A percentile compares a stretch with the other conserved stretches of the same genome.
phyloP scores from a whole-genome alignment of 139 green algal species.

The Closterium sp. region DNA sequence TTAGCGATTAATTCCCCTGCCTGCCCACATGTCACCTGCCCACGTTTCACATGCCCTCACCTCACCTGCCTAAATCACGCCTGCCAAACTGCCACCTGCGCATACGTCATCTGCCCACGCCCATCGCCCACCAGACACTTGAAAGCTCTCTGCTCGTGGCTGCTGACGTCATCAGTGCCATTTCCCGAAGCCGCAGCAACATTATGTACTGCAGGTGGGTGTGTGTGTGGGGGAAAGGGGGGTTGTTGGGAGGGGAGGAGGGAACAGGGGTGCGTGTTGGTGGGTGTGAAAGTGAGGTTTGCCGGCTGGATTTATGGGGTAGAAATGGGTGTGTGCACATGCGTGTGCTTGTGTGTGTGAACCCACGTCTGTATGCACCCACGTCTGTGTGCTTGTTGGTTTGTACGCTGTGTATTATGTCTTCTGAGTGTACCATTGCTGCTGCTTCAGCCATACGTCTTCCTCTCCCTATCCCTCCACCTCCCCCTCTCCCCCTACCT shows the following conservation, averaged over 20 bases:
- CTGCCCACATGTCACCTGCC: not conserved
- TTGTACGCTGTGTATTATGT: not conserved
- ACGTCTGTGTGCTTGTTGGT: not conserved
- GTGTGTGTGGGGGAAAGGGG: not conserved
- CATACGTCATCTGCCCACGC: not conserved
- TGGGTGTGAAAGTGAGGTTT: too few species aligned
- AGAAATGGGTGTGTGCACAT: not conserved
- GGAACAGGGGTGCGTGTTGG: too few species aligned
- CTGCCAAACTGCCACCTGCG: not conserved
- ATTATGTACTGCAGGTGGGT: conserved; percentile 35
- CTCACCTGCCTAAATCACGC: not conserved
- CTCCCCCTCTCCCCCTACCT: not conserved
- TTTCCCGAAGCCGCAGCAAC: conserved; percentile 14
- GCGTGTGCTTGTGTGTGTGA: not conserved
- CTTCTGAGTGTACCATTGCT: not conserved
- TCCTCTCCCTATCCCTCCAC: not conserved
- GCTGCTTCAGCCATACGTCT: not conserved
- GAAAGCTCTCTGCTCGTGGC: conserved; percentile 28
- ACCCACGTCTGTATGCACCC: not conserved
- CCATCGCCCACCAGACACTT: conserved; percentile 9
- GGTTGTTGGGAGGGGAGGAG: not conserved
- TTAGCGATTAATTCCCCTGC: not conserved
- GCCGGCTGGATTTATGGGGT: too few species aligned
- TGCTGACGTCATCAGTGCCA: conserved; percentile 22
- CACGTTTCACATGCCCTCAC: not conserved